Evolutionary conservation across 768 basidiomycete species (phyloP).

Genomic region (Ramaria rubella): DNA sequence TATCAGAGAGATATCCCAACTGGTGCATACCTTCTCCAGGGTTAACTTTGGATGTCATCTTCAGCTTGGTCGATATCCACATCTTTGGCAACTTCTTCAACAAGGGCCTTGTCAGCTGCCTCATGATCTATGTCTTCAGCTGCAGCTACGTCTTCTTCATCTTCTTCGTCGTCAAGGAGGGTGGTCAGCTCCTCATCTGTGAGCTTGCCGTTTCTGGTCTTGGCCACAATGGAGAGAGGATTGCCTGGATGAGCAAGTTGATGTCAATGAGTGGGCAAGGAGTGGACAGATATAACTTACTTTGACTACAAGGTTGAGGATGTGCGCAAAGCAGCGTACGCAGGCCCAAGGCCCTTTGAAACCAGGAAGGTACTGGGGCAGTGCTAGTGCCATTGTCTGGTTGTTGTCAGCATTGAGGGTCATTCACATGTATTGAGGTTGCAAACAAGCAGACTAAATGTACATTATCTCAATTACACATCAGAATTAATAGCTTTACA

Average conservation of each 20-base stretch:
- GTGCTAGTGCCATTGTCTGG: slow-evolving; percentile 3
- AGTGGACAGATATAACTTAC: slow-evolving; percentile 6
- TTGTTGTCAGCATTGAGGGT: slow-evolving; percentile 10
- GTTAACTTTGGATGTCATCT: slow-evolving; percentile 1
- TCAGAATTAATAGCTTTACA: too few relatives aligned
- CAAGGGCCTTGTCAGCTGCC: background rate
- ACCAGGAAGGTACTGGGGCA: slow-evolving; percentile 10
- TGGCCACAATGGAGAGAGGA: slow-evolving; percentile 17
- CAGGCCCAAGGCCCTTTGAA: slow-evolving; percentile 16
- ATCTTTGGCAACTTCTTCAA: background rate
- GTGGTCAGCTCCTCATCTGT: slow-evolving; percentile 10
- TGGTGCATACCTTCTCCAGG: slow-evolving; percentile 11
- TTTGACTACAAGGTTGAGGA: slow-evolving; percentile 25
- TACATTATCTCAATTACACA: too few relatives aligned
- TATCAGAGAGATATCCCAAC: too few relatives aligned
- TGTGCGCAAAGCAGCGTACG: slow-evolving; percentile 25
- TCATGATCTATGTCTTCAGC: slow-evolving; percentile 7
- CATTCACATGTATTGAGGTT: too few relatives aligned
- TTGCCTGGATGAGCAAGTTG: slow-evolving; percentile 14
- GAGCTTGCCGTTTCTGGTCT: background rate
- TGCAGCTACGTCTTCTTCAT: slow-evolving; percentile 8
- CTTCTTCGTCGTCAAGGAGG: slow-evolving; percentile 4
- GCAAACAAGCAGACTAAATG: too few relatives aligned
- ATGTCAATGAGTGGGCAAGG: background rate
- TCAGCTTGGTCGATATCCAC: background rate